Base-by-base conservation (phyloP, 495 filamentous ascomycete species). In the Penicillium turbatum region DNA sequence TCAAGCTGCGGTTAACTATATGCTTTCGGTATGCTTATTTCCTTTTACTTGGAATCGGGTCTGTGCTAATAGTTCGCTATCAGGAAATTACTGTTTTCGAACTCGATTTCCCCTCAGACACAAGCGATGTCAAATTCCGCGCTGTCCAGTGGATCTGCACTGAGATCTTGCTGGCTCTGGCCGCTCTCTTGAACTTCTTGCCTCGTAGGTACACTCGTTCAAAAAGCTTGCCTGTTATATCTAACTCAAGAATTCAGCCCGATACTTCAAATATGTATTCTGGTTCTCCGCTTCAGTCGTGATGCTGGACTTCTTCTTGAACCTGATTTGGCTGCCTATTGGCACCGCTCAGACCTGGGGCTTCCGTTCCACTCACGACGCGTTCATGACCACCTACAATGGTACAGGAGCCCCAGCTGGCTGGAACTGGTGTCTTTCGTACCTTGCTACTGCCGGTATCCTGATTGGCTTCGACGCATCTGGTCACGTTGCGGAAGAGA, bases 341-440 rank as follows among this genome's bases (percentile, higher is more conserved):
- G 79, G 77, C 21, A 68, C 70, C 3, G 64, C 63, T 27, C 72
- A 81, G 30, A 78, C 76, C 6, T 81, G 76, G 70, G 78, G 79
- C 24, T 81, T 82, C 68, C 78, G 78, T 19, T 68, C 74, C 7
- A 66, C 79, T 11, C 65, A 78, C 21, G 78, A 79, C 51, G 79
- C 78, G 34, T 82, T 82, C 61, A 81, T 79, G 68, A 72, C 78
- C 8, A 81, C 78, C 1, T 82, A 79, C 59, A 82, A 82, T 48
- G 78, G 75, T 26, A 82, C 79, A 11, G 78, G 78, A 26, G 78
- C 78, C 5, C 76, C 78, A 1, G 64, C 68, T 16, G 79, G 75
- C 12, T 82, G 79, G 79, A 82, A 82, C 61, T 82, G 79, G 79
- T 80, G 78, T 72, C 69, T 82, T 30, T 79, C 76, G 19, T 82